These are phyloP conservation scores for Pterocarpus santalinus DNA, from an alignment of 306 rosid species.

Conservation along the genomic window DNA sequence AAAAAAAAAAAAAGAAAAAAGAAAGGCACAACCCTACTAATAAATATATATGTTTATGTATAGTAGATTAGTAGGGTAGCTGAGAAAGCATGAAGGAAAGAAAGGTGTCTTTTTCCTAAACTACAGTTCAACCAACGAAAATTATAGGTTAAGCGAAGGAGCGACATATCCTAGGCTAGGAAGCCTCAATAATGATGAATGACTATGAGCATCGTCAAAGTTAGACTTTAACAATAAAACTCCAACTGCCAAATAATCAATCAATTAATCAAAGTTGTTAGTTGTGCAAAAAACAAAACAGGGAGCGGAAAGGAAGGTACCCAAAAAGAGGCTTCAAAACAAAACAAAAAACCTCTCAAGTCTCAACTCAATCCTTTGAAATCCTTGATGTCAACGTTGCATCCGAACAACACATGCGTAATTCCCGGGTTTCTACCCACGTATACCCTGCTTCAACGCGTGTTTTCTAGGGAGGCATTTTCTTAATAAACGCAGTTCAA, in stretches of 20 bases:
- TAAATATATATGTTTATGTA: too few species aligned
- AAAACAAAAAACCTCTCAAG: neutral
- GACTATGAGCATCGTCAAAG: neutral
- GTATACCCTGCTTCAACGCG: neutral
- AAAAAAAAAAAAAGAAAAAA: too few species aligned
- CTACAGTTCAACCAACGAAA: neutral
- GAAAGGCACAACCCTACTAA: too few species aligned
- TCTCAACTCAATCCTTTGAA: neutral
- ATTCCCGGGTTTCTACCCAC: constrained; percentile 24
- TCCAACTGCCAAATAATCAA: constrained; percentile 4
- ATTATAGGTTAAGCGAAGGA: neutral
- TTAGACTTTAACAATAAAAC: neutral
- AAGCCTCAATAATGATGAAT: constrained; percentile 1
- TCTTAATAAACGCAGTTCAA: neutral
- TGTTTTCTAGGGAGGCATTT: neutral
- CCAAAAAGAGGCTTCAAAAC: neutral
- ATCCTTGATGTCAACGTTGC: neutral
- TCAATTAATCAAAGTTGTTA: neutral
- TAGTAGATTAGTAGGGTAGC: too few species aligned
- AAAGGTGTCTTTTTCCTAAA: neutral
- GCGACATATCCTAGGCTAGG: neutral
- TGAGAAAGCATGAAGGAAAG: too few species aligned
- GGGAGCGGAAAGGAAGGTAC: neutral
- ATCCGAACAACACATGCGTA: constrained; percentile 18
- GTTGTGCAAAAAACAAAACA: neutral